phyloP scores from a whole-genome alignment of 2,329 filamentous ascomycete genomes.

The Verticillium longisporum region DNA sequence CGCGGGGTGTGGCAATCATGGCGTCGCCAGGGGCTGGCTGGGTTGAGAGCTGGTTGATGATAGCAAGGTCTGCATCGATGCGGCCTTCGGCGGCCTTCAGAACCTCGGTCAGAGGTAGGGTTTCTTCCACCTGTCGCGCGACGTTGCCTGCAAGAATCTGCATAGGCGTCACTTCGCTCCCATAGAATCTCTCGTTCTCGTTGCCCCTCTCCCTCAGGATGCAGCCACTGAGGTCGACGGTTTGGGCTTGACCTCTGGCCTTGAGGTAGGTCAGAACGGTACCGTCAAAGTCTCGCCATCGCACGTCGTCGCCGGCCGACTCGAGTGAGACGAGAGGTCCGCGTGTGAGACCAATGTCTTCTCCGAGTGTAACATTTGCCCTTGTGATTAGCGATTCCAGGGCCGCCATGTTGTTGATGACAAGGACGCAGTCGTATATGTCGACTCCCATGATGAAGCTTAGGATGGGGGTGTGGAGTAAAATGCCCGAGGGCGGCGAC shows the following conservation, averaged over 20 bases:
- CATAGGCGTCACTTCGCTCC: slow-evolving; percentile 40
- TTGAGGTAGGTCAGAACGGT: slow-evolving; percentile 54
- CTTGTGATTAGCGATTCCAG: slow-evolving; percentile 72
- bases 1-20: slow-evolving; percentile 39
- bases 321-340: slow-evolving; percentile 63
- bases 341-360: slow-evolving; percentile 68
- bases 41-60: slow-evolving; percentile 57
- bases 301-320: slow-evolving; percentile 41
- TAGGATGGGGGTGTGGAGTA: slow-evolving; percentile 81
- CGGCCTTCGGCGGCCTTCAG: slow-evolving; percentile 85
- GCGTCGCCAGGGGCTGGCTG: slow-evolving; percentile 73
- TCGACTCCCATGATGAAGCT: slow-evolving; percentile 90
- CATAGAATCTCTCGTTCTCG: slow-evolving; percentile 55
- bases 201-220: slow-evolving; percentile 50
- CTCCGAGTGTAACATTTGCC: slow-evolving; percentile 71
- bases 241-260: slow-evolving; percentile 47
- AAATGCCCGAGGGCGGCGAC: slow-evolving; percentile 85
- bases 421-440: slow-evolving; percentile 90
- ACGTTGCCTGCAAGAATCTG: slow-evolving; percentile 53
- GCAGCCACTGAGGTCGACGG: slow-evolving; percentile 49
- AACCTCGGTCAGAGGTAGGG: slow-evolving; percentile 65
- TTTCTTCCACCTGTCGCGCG: slow-evolving; percentile 45
- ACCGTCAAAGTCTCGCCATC: slow-evolving; percentile 45
- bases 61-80: slow-evolving; percentile 59
- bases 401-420: slow-evolving; percentile 82